Evolutionary conservation across 495 filamentous ascomycete species (phyloP).

Genomic region (Penicillium paradoxum): DNA sequence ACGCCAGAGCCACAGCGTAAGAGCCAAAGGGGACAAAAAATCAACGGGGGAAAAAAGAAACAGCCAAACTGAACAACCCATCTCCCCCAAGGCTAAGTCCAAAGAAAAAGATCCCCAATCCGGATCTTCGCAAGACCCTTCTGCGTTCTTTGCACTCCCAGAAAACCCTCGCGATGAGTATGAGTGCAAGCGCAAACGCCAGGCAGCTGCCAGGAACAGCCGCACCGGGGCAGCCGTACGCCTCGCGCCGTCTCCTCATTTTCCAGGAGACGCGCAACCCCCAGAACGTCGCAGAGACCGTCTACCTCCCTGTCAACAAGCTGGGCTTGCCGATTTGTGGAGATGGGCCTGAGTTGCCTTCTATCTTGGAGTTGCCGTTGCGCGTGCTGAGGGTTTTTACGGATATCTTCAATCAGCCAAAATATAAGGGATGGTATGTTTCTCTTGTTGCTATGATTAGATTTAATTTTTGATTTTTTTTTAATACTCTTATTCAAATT

Average conservation of each 20-base stretch:
- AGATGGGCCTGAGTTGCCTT: conserved; percentile 32
- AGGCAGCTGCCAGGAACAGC: neutral
- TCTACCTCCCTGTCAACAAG: conserved; percentile 41
- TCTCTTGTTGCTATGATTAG: conserved; percentile 7
- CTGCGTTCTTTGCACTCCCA: neutral
- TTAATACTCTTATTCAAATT: conserved; percentile 7
- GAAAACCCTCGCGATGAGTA: neutral
- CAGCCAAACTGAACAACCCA: conserved; percentile 4
- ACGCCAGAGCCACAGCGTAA: neutral
- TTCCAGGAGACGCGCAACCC: conserved; percentile 37
- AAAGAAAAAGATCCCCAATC: neutral
- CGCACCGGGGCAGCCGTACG: neutral
- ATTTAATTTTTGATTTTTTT: conserved; percentile 2
- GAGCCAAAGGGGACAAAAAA: neutral
- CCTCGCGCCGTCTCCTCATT: conserved; percentile 31
- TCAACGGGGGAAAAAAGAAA: neutral
- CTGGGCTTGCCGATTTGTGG: conserved; percentile 40
- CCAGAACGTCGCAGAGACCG: conserved; percentile 24
- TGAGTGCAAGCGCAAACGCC: neutral
- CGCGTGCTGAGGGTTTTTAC: conserved; percentile 38
- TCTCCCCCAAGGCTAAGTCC: neutral
- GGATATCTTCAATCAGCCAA: conserved; percentile 42
- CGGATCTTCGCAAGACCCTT: conserved; percentile 2
- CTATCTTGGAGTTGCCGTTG: conserved; percentile 38
- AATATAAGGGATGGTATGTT: conserved; percentile 45